Conservation (phyloP, 2,329 filamentous ascomycete species). For the Phoma sp. region DNA sequence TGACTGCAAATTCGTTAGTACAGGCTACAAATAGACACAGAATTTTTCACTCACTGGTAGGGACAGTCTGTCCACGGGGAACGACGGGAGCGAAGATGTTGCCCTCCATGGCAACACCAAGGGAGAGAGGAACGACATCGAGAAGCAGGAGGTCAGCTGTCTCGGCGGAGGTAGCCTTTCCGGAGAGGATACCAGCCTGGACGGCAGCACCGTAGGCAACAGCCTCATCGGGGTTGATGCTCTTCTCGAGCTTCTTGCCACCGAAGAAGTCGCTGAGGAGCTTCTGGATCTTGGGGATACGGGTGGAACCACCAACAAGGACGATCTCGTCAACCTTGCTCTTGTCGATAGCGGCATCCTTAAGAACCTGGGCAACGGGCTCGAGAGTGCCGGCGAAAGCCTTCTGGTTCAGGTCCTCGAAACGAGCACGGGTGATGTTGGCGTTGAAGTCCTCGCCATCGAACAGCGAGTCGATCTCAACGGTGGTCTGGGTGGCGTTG, state of each 20-base stretch:
- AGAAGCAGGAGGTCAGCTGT: conserved; percentile 93
- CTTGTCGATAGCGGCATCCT: conserved; percentile 91
- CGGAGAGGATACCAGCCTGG: conserved; percentile 97
- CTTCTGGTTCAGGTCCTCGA: conserved; percentile 98
- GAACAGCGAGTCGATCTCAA: conserved; percentile 98
- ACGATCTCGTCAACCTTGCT: conserved; percentile 95
- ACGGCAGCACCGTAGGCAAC: conserved; percentile 99
- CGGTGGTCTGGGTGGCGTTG: conserved; percentile 94
- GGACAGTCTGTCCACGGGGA: conserved; percentile 66
- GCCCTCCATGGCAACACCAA: conserved; percentile 99
- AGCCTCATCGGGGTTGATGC: conserved; percentile 99
- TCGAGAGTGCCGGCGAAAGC: conserved; percentile 92
- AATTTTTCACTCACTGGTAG: conserved; percentile 54
- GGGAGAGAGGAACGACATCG: conserved; percentile 93
- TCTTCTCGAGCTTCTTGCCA: conserved; percentile 99
- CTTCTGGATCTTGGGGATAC: conserved; percentile 99
- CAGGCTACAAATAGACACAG: not conserved
- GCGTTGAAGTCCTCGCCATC: conserved; percentile 98
- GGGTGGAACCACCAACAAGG: conserved; percentile 97
- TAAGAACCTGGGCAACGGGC: conserved; percentile 94
- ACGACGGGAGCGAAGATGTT: conserved; percentile 98
- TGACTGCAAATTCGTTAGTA: conserved; percentile 55
- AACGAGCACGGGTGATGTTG: conserved; percentile 97
- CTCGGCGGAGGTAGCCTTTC: conserved; percentile 95
- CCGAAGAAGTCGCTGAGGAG: conserved; percentile 98